Percentiles rank a stretch among this genome's conserved stretches.
Evolutionary conservation across 306 rosid species (phyloP).

Genomic region (Canavalia ensiformis): DNA sequence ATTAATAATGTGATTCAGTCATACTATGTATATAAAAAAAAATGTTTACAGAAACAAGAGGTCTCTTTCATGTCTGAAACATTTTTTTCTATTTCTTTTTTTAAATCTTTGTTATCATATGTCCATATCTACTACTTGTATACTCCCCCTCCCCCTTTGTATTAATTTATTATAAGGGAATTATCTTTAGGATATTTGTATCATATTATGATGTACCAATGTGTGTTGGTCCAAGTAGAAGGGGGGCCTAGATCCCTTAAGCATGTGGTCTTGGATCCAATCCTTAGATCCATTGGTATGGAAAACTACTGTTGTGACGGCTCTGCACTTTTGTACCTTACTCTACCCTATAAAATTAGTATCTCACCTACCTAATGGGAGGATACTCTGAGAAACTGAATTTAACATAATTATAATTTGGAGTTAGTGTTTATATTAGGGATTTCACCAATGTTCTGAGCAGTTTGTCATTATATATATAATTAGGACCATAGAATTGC

Average conservation of each 20-base stretch:
- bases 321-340: neutral
- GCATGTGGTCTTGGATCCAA: neutral
- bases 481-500: neutral
- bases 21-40: too few relatives aligned
- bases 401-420: slow-evolving; percentile 2
- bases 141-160: neutral
- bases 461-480: neutral
- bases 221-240: neutral
- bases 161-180: neutral
- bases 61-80: too few relatives aligned
- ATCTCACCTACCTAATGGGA: neutral
- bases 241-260: neutral
- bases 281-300: neutral
- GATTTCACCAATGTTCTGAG: neutral
- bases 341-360: neutral
- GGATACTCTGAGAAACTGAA: neutral
- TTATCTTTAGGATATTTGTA: neutral
- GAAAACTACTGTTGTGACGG: neutral
- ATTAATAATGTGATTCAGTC: too few relatives aligned
- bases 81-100: too few relatives aligned
- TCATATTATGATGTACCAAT: neutral
- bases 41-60: too few relatives aligned
- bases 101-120: too few relatives aligned
- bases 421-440: neutral
- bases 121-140: neutral